Evolutionary conservation across 306 rosid genomes (phyloP).

Genomic region (Casuarina glauca): DNA sequence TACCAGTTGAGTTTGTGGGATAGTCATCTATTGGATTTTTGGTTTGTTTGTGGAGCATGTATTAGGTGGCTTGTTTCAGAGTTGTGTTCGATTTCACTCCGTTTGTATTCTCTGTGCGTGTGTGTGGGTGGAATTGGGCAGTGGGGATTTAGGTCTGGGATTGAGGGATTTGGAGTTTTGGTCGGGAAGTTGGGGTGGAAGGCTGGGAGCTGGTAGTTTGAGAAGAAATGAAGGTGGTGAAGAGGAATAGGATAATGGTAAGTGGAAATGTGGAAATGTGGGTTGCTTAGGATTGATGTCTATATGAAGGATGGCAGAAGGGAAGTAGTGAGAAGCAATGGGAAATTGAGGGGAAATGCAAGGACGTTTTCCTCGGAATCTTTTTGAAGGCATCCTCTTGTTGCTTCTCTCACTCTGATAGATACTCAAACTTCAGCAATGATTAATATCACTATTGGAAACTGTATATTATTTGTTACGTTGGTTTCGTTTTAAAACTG

Average conservation of each 20-base stretch:
- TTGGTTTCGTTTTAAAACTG: background rate
- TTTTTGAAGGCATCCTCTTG: background rate
- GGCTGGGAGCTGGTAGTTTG: background rate
- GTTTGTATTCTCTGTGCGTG: background rate
- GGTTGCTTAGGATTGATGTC: background rate
- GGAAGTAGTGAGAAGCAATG: background rate
- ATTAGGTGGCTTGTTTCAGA: background rate
- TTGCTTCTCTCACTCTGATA: background rate
- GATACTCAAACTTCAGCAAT: background rate
- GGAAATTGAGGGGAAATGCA: background rate
- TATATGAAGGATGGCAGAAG: background rate
- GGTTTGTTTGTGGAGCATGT: background rate
- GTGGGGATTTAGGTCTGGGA: background rate
- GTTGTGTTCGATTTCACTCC: background rate
- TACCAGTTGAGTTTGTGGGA: background rate
- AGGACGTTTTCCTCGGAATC: background rate
- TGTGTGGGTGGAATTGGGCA: background rate
- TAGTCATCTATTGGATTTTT: background rate
- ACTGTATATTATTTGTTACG: background rate
- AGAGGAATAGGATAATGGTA: background rate
- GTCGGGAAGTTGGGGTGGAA: background rate
- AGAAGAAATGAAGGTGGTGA: background rate
- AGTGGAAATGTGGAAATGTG: too few species aligned
- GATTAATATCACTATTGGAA: background rate
- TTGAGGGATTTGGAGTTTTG: background rate